Base-by-base conservation (phyloP, 2,329 filamentous ascomycete species). In the Pyrenophora graminea region DNA sequence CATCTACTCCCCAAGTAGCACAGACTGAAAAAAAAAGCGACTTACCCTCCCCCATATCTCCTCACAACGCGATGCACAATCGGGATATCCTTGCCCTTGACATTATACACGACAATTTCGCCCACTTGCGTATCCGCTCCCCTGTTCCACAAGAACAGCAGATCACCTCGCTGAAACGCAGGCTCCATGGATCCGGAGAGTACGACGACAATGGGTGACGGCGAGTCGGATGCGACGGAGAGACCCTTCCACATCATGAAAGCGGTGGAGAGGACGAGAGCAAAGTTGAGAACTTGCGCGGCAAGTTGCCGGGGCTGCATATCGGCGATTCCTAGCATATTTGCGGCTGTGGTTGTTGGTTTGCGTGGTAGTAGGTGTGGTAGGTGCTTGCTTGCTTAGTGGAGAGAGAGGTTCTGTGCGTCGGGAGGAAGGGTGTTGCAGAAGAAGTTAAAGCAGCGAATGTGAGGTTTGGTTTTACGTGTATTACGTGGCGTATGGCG, bases 241-340 rank as follows among this genome's bases (percentile, higher is more conserved):
- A 97, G 85, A 8, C 89, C 90, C 75, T 96, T 96, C 91, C 78
- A 81, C 42, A 96, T 85, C 91, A 96, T 96, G 71, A 96, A 96
- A 1, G 92, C 91, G 1, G 90, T 94, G 8, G 88, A 91, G 43
- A 96, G 84, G 56, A 96, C 90, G 58, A 97, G 85, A 49, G 87
- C 91, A 74, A 97, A 96, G 77, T 95, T 96, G 70, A 96, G 85
- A 62, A 93, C 75, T 80, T 96, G 91, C 41, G 85, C 82, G 65
- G 91, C 86, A 47, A 89, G 82, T 73, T 95, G 90, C 74, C 91
- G 88, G 60, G 90, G 88, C 74, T 90, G 91, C 68, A 83, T 78
- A 46, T 76, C 75, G 53, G 80, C 77, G 58, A 95, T 79, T 59
- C 67, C 68, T 44, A 73, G 62, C 70, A 73, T 73, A 17, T 43